Conservation (phyloP, 306 rosid genomes). For the Trifolium subterraneum region DNA sequence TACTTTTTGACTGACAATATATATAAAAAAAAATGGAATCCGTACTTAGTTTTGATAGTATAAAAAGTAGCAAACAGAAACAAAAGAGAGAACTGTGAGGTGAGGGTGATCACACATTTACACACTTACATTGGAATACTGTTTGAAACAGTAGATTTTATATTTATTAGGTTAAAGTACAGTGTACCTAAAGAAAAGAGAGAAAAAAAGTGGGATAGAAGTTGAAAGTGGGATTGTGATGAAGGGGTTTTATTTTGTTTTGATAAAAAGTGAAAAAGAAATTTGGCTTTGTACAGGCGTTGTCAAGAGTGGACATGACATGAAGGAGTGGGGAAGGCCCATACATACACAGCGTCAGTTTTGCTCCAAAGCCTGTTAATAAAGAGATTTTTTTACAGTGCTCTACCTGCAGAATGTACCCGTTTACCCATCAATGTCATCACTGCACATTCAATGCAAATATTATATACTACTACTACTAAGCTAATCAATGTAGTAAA, state of each 20-base stretch:
- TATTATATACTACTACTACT: not conserved
- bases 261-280: constrained; percentile 40
- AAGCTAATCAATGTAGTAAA: no score
- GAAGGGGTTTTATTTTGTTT: constrained; percentile 15
- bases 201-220: constrained; percentile 17
- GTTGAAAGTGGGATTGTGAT: constrained; percentile 42
- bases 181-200: constrained; percentile 43
- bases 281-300: constrained; percentile 47
- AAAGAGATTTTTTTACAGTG: constrained; percentile 35
- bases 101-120: constrained; percentile 34
- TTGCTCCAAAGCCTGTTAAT: constrained; percentile 44
- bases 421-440: constrained; percentile 45
- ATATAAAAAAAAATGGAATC: not conserved
- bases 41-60: constrained; percentile 40
- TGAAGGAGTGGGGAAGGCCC: constrained; percentile 58
- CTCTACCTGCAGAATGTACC: constrained; percentile 43
- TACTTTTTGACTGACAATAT: no score
- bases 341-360: constrained; percentile 56
- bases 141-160: constrained; percentile 20
- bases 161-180: constrained; percentile 26
- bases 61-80: constrained; percentile 42
- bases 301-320: constrained; percentile 68
- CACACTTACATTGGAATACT: not conserved
- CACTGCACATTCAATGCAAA: constrained; percentile 47
- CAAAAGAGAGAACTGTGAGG: constrained; percentile 36